phyloP scores from a whole-genome alignment of 2,329 filamentous ascomycete genomes.

The Cladophialophora psammophila region DNA sequence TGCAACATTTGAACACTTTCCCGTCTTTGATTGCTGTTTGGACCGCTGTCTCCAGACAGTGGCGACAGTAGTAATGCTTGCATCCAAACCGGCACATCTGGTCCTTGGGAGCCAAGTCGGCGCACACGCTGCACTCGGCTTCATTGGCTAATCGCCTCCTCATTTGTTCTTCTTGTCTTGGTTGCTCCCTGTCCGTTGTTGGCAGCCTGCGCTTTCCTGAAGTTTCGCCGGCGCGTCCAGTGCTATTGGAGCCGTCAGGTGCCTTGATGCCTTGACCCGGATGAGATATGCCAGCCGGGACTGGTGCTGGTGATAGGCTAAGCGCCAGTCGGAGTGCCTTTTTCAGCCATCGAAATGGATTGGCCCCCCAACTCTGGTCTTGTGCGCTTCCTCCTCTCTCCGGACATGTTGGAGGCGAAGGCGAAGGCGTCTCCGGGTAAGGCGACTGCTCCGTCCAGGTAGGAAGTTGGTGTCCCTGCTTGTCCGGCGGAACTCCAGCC shows the following conservation, averaged over 20 bases:
- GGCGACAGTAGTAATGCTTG: constrained; percentile 5
- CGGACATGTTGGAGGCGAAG: not conserved
- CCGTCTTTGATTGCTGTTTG: not conserved
- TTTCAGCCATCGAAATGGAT: not conserved
- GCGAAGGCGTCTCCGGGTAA: not conserved
- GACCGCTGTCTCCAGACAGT: not conserved
- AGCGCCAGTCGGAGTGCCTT: not conserved
- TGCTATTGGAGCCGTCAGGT: not conserved
- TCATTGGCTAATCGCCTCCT: not conserved
- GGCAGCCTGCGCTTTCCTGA: not conserved
- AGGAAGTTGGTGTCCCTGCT: not conserved
- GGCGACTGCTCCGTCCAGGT: not conserved
- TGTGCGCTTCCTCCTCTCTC: not conserved
- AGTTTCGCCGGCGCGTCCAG: not conserved
- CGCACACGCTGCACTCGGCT: constrained; percentile 1
- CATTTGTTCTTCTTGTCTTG: not conserved
- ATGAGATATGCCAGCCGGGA: not conserved
- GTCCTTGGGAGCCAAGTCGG: not conserved
- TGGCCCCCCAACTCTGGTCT: not conserved
- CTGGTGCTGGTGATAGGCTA: not conserved
- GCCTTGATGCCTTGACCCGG: not conserved
- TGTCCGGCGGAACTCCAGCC: not conserved
- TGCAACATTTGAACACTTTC: not conserved
- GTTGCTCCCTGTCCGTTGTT: not conserved
- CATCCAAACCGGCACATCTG: constrained; percentile 2